Conservation (phyloP, 768 basidiomycete genomes). For the Mrakia blollopis region DNA sequence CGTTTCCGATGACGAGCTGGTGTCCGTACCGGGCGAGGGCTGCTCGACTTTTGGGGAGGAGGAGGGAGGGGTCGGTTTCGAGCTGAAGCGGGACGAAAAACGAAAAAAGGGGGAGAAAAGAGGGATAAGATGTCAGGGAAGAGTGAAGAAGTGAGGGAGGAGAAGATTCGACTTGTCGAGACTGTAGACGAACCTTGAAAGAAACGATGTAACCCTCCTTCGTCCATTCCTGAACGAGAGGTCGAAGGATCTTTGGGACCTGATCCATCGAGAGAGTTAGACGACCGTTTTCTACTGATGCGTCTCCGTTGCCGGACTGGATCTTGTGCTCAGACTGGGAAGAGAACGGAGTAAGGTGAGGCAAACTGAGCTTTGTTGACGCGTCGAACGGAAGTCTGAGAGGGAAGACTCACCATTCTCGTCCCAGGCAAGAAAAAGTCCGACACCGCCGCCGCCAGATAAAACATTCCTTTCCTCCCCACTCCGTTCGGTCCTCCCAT, state of each 20-base stretch:
- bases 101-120: not conserved
- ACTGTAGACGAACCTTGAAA: constrained; percentile 68
- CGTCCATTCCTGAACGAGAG: constrained; percentile 91
- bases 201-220: constrained; percentile 86
- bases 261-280: constrained; percentile 97
- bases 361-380: not conserved
- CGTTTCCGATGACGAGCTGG: constrained; percentile 94
- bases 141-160: not conserved
- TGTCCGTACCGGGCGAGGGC: constrained; percentile 93
- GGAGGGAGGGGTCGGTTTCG: constrained; percentile 76
- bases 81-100: constrained; percentile 54
- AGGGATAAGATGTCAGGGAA: not conserved
- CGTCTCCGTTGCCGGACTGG: constrained; percentile 87
- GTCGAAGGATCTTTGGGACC: constrained; percentile 91
- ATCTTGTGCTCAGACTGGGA: constrained; percentile 93
- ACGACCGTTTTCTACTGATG: constrained; percentile 23
- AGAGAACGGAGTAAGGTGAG: not conserved
- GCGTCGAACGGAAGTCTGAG: not conserved
- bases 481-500: constrained; percentile 53
- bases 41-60: constrained; percentile 82
- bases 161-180: not conserved
- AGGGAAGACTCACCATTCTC: constrained; percentile 62
- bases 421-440: constrained; percentile 94
- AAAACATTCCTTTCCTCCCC: constrained; percentile 76
- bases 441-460: constrained; percentile 94